Conservation (phyloP, 208 protist genomes). For the Crithidia bombi region DNA sequence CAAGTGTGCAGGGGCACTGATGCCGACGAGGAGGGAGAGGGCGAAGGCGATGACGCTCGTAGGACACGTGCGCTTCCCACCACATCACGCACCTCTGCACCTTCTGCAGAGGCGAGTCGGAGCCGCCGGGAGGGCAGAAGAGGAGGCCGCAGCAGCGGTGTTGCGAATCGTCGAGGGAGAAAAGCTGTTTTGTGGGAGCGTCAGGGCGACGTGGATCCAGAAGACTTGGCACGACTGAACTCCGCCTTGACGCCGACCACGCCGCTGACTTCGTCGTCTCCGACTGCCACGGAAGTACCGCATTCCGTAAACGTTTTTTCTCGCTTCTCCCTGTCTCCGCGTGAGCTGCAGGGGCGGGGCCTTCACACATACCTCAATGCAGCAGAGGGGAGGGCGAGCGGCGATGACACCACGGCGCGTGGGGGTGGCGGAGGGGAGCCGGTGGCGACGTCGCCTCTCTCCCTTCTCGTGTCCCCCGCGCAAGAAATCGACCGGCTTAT, state of each 20-base stretch:
- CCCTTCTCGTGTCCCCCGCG: conserved; percentile 14
- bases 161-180: background rate
- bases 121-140: background rate
- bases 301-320: background rate
- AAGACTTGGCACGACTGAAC: conserved; percentile 18
- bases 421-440: background rate
- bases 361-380: background rate
- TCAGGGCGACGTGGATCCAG: conserved; percentile 28
- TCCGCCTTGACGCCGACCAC: background rate
- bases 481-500: conserved; percentile 44
- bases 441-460: conserved; percentile 15
- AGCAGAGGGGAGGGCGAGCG: too few relatives aligned
- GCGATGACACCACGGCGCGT: background rate
- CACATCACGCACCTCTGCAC: background rate
- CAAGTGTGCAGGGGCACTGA: too few relatives aligned
- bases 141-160: background rate
- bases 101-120: background rate
- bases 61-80: background rate
- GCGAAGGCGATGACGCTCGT: too few relatives aligned
- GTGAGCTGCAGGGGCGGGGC: conserved; percentile 2
- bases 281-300: background rate
- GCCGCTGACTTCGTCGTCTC: background rate
- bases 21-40: too few relatives aligned
- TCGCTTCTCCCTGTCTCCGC: conserved; percentile 2
- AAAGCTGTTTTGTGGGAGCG: conserved; percentile 27